Evolutionary conservation across 352 stramenopile genomes (phyloP).

Genomic region (Lagenidium giganteum): DNA sequence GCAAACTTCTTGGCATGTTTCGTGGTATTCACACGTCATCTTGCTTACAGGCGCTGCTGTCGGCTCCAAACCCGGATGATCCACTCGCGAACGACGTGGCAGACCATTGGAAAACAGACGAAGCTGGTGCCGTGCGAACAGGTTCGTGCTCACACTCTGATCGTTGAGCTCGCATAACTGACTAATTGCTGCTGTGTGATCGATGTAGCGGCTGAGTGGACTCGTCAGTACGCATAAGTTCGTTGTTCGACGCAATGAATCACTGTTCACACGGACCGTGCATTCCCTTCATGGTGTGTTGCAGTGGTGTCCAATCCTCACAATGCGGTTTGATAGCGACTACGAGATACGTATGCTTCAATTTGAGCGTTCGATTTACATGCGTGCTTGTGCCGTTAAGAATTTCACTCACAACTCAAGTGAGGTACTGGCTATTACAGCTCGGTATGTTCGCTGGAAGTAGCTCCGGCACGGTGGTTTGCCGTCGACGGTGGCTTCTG

Average conservation of each 20-base stretch:
- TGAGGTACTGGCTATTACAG: too few relatives aligned
- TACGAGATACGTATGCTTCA: too few relatives aligned
- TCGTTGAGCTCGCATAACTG: too few relatives aligned
- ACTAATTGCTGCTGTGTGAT: neutral
- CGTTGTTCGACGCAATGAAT: neutral
- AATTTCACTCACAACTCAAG: too few relatives aligned
- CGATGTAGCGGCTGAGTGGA: constrained; percentile 55
- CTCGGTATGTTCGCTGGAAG: constrained; percentile 3
- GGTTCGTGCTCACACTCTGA: constrained; percentile 22
- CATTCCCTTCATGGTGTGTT: neutral
- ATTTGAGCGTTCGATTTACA: too few relatives aligned
- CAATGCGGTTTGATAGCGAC: too few relatives aligned
- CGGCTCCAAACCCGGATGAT: constrained; percentile 96
- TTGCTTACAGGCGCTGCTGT: constrained; percentile 79
- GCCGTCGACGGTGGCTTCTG: constrained; percentile 1
- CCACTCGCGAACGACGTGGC: constrained; percentile 97
- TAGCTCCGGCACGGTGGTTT: too few relatives aligned
- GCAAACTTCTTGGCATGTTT: too few relatives aligned
- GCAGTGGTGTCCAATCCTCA: too few relatives aligned
- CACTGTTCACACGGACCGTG: neutral
- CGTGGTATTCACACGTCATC: neutral
- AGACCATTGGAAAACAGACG: constrained; percentile 97
- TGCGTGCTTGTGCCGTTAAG: too few relatives aligned
- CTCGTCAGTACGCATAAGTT: constrained; percentile 55
- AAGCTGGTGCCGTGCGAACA: constrained; percentile 86